phyloP scores from a whole-genome alignment of 345 rosid species.

The Crucihimalaya himalaica region DNA sequence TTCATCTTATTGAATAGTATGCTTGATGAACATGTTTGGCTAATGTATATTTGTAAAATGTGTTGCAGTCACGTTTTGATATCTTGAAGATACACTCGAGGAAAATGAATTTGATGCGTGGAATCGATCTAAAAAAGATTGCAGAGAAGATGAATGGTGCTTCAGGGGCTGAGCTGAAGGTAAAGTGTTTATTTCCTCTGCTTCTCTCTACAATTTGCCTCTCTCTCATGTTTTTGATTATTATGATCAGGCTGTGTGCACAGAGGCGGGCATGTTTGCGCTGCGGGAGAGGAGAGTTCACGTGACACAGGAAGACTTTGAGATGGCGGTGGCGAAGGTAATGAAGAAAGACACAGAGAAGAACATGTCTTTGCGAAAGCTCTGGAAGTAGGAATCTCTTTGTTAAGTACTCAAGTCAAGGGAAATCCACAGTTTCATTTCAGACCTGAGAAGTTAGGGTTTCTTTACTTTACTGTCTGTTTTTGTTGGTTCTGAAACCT shows the following conservation, averaged over 20 bases:
- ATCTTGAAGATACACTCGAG: conserved; percentile 96
- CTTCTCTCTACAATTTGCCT: background rate
- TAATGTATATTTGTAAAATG: conserved; percentile 8
- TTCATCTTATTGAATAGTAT: too few species aligned
- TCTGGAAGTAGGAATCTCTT: conserved; percentile 68
- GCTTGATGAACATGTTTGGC: background rate
- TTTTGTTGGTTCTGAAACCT: background rate
- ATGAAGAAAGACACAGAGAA: conserved; percentile 99
- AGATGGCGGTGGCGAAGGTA: conserved; percentile 99
- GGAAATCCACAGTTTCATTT: background rate
- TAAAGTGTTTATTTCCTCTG: conserved; percentile 29
- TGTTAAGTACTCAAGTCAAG: background rate
- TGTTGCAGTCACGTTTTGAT: conserved; percentile 85
- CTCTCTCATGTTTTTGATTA: background rate
- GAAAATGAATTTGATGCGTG: conserved; percentile 97
- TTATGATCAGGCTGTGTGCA: conserved; percentile 85
- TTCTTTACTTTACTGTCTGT: background rate
- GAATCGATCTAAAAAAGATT: conserved; percentile 95
- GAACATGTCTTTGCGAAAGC: conserved; percentile 97
- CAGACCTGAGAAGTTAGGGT: conserved; percentile 7
- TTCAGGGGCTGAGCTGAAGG: conserved; percentile 99
- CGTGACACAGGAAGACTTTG: conserved; percentile 98
- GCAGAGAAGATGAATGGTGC: conserved; percentile 99
- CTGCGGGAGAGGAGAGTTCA: conserved; percentile 95
- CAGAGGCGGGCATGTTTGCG: conserved; percentile 99